Evolutionary conservation across 23 red algal species (phyloP), one percentile per base, ranked within the genome.

Genomic region (Cyanidium caldarium): DNA sequence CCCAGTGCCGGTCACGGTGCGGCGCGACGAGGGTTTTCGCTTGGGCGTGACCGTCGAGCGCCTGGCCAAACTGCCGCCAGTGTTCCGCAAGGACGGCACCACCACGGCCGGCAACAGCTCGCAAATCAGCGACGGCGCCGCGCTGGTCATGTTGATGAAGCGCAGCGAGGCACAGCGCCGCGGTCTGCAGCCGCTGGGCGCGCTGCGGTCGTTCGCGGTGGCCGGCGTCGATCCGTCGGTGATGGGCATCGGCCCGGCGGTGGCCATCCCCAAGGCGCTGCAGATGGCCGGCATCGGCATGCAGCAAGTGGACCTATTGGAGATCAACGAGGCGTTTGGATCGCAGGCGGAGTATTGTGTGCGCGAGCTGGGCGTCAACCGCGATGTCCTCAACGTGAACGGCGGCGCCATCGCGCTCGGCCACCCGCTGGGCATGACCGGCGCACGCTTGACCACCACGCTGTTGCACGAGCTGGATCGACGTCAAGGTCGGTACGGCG

Each of bases 261-360:
- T 57, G 20, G 92, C 92, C 21, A 98, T 98, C 61, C 92, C 92
- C 35, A 29, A 65, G 0, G 77, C 76, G 39, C 76, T 98, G 7
- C 45, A 81, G 37, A 83, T 81, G 34, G 82, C 92, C 37, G 84
- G 84, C n/a, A 30, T 98, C 30, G 69, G 21, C 0, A 36, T 69
- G 35, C 40, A 72, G 43, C 78, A 85, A 31, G 74, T 98, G 68
- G 92, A 98, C 39, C 76, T 98, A 17, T 89, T 77, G 26, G 92
- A 98, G 44, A 80, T 98, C 66, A 98, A 98, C 57, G 92, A 98
- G 57, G 92, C 92, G 16, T 98, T 98, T 75, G 92, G 83, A 21
- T 89, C 84, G 2, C 92, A 98, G 57, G 84, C 84, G 21, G 84
- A 98, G 5, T 98, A 98, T 39, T 75, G 71, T 69, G 79, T 85